Base-by-base conservation (phyloP, 768 basidiomycete genomes). In the Sarcomyxa edulis region DNA sequence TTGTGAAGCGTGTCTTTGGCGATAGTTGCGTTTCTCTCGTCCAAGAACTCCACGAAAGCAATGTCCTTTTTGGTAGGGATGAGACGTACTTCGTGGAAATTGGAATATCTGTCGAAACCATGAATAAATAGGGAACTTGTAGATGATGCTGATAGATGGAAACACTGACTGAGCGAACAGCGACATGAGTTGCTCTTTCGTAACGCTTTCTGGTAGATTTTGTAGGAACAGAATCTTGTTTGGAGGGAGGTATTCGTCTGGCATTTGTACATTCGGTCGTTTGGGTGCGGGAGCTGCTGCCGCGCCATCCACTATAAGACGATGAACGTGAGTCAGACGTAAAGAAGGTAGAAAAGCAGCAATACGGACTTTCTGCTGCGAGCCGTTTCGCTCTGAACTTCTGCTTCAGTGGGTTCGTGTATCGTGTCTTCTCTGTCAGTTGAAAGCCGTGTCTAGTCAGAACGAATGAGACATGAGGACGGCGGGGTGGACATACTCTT, bases 181-280 rank as follows among this genome's bases (percentile, higher is more conserved):
- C 2, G 81, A 79, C 61, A 85, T 78, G 44, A 99, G 83, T 54
- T 88, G 84, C 37, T 96, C 94, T 56, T 95, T 93, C 39, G 85
- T 92, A 48, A 93, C 92, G 28, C 63, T 84, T 55, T 96, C 92
- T 14, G 94, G 93, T 16, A 99, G 71, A 58, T 97, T 97, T 64
- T 99, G 96, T 48, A 99, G 59, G 76, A 99, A 99, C 36, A 99
- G 75, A 62, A 98, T 95, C 61, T 94, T 93, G 84, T 99, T 99
- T 26, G 96, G 95, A 2, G 96, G 96, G 6, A 99, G 78, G 61
- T 97, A 98, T 61, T 99, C 96, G 82, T 99, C 96, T 27, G 95
- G 94, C 92, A 98, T 96, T 59, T 94, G 90, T 44, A 96, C 85
- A 48, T 81, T 79, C 16, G 87, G 87, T 29, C 87, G 76, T 61